These are phyloP conservation scores for Aquilaria yunnanensis DNA, from an alignment of 345 rosid genomes.

Conservation along the genomic window DNA sequence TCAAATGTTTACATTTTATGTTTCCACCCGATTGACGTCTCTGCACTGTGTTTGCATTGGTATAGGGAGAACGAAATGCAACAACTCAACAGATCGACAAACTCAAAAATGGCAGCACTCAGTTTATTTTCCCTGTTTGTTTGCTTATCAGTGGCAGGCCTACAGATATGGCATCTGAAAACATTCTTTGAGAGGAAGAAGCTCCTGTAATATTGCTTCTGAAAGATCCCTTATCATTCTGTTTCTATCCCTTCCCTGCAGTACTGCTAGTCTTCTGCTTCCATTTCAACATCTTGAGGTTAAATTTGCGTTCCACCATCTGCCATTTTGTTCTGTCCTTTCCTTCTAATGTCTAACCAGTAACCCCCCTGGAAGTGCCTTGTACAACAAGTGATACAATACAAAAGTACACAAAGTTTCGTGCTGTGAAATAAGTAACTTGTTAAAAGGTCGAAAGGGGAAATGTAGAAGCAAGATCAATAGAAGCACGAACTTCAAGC, in stretches of 20 bases:
- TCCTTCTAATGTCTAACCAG: no score
- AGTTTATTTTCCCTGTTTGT: slow-evolving; percentile 54
- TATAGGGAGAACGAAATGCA: slow-evolving; percentile 90
- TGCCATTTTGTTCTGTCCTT: background rate
- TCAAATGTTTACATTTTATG: background rate
- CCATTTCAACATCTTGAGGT: background rate
- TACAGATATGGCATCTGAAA: slow-evolving; percentile 86
- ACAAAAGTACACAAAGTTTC: no score
- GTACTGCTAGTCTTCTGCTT: background rate
- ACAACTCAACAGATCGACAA: slow-evolving; percentile 53
- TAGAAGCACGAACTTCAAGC: no score
- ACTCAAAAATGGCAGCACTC: slow-evolving; percentile 56
- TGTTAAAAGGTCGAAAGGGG: no score
- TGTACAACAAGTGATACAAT: no score
- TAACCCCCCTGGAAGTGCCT: no score
- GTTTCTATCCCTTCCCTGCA: no score
- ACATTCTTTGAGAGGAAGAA: slow-evolving; percentile 85
- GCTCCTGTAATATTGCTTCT: slow-evolving; percentile 37
- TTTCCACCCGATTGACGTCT: background rate
- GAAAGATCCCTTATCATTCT: background rate
- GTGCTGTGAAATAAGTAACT: no score
- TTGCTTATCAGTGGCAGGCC: slow-evolving; percentile 66
- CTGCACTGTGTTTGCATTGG: background rate
- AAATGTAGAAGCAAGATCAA: no score
- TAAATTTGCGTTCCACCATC: background rate